Evolutionary conservation across 2,329 filamentous ascomycete genomes (phyloP).

Genomic region (Cordyceps cateniannulata): DNA sequence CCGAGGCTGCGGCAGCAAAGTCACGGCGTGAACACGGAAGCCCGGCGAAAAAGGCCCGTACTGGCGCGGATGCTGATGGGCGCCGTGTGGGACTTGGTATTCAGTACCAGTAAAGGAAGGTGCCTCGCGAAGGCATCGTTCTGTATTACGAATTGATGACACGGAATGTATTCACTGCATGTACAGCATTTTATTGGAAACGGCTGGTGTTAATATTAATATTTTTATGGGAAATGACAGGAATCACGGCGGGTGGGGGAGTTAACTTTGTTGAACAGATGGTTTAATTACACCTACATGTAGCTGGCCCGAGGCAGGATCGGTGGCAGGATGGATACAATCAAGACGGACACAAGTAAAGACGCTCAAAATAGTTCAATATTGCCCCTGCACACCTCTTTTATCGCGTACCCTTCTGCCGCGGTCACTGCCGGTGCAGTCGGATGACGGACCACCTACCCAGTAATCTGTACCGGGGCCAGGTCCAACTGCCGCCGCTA

Average conservation of each 20-base stretch:
- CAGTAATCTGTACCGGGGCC: too few relatives aligned
- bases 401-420: not conserved
- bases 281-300: not conserved
- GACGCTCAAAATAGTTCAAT: too few relatives aligned
- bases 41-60: slow-evolving; percentile 45
- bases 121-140: not conserved
- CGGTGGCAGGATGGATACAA: not conserved
- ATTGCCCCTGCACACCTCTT: too few relatives aligned
- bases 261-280: not conserved
- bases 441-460: not conserved
- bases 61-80: slow-evolving; percentile 34
- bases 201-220: not conserved
- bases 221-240: not conserved
- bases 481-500: slow-evolving; percentile 11
- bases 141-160: not conserved
- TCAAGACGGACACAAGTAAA: not conserved
- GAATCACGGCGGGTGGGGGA: not conserved
- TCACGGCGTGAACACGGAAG: slow-evolving; percentile 29
- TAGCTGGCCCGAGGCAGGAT: not conserved
- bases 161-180: not conserved
- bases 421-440: not conserved
- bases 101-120: slow-evolving; percentile 32
- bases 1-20: slow-evolving; percentile 23
- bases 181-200: not conserved
- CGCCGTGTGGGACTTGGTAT: slow-evolving; percentile 46